phyloP scores from a whole-genome alignment of 768 basidiomycete genomes.

The Suillus ampliporus region DNA sequence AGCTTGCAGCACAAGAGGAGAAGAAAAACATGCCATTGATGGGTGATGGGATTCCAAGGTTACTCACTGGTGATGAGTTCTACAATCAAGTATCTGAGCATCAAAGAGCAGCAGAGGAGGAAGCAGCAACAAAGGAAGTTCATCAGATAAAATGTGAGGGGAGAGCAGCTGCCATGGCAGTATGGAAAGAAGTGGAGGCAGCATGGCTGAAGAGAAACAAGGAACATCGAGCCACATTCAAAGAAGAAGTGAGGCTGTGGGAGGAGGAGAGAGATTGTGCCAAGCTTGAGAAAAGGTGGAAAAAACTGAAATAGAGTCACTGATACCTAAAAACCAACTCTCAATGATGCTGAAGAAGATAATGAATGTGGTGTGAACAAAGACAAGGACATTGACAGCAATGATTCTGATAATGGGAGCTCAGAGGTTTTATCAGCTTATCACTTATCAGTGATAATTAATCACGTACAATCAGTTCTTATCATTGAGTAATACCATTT shows the following conservation, averaged over 20 bases:
- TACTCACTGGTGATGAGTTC: slow-evolving; percentile 27
- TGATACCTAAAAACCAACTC: slow-evolving; percentile 13
- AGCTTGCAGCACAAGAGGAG: slow-evolving; percentile 24
- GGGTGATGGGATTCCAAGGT: slow-evolving; percentile 25
- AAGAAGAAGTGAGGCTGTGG: slow-evolving; percentile 22
- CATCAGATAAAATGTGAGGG: slow-evolving; percentile 8
- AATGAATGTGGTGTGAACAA: background rate
- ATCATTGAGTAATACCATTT: background rate
- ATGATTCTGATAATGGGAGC: background rate
- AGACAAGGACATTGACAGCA: background rate
- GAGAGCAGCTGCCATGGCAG: slow-evolving; percentile 13
- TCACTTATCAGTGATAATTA: background rate
- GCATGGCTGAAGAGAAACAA: slow-evolving; percentile 21
- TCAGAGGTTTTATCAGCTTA: slow-evolving; percentile 4
- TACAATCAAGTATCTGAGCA: slow-evolving; percentile 16
- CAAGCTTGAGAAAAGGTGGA: slow-evolving; percentile 25
- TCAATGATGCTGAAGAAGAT: slow-evolving; percentile 1
- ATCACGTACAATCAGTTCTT: background rate
- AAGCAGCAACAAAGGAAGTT: slow-evolving; percentile 7
- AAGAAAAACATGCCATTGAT: slow-evolving; percentile 11
- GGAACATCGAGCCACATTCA: slow-evolving; percentile 16
- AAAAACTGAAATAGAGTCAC: slow-evolving; percentile 23
- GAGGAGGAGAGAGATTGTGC: slow-evolving; percentile 25
- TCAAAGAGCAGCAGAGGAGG: slow-evolving; percentile 1
- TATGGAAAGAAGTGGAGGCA: slow-evolving; percentile 27